phyloP scores from a whole-genome alignment of 2,329 filamentous ascomycete genomes.

The Fusarium odoratissimum region DNA sequence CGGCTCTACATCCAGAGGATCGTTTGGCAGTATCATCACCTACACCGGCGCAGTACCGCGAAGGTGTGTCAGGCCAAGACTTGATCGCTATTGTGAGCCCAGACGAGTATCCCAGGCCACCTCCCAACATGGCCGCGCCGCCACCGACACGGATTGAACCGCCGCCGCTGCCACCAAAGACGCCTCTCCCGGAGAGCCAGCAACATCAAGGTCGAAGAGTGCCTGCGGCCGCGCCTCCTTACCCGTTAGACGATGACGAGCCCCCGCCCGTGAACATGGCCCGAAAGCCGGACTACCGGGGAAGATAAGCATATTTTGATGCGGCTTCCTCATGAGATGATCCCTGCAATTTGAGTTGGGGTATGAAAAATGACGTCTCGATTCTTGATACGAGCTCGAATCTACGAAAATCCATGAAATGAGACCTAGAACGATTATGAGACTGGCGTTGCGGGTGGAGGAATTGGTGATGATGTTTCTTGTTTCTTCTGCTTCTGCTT shows the following conservation, averaged over 20 bases:
- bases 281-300: slow-evolving; percentile 80
- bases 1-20: slow-evolving; percentile 55
- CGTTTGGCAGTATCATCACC: slow-evolving; percentile 67
- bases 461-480: slow-evolving; percentile 16
- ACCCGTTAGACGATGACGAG: slow-evolving; percentile 82
- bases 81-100: slow-evolving; percentile 73
- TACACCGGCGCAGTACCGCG: slow-evolving; percentile 68
- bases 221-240: slow-evolving; percentile 68
- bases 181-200: slow-evolving; percentile 70
- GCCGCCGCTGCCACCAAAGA: slow-evolving; percentile 82
- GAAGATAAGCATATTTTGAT: slow-evolving; percentile 46
- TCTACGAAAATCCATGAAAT: neutral
- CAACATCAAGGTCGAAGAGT: slow-evolving; percentile 47
- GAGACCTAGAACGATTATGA: slow-evolving; percentile 7
- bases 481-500: slow-evolving; percentile 20
- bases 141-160: slow-evolving; percentile 62
- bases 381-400: neutral
- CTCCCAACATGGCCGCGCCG: slow-evolving; percentile 48
- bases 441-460: slow-evolving; percentile 24
- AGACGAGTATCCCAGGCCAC: slow-evolving; percentile 66
- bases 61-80: slow-evolving; percentile 67
- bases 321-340: neutral
- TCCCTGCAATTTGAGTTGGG: neutral
- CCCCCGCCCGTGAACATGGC: slow-evolving; percentile 88
- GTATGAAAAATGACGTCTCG: neutral